phyloP scores from a whole-genome alignment of 2,329 filamentous ascomycete species.

The Colletotrichum tanaceti region DNA sequence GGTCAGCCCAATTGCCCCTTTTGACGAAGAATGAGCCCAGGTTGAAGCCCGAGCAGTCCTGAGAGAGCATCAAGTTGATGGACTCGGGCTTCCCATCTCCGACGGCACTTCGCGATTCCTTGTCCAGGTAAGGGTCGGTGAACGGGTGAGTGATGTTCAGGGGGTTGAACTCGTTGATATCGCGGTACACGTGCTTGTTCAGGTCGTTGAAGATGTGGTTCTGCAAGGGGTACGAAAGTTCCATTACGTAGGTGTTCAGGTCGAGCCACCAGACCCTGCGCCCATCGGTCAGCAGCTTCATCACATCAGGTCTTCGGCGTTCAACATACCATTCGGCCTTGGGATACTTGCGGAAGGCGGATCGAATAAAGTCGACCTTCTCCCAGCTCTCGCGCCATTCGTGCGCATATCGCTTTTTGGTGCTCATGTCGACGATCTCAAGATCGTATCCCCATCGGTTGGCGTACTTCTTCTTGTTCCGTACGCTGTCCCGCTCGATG shows the following conservation, averaged over 20 bases:
- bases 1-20: slow-evolving; percentile 88
- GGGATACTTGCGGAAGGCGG: slow-evolving; percentile 91
- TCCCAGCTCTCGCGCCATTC: slow-evolving; percentile 99
- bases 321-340: slow-evolving; percentile 88
- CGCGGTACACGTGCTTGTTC: slow-evolving; percentile 81
- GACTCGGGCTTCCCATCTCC: slow-evolving; percentile 84
- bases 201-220: slow-evolving; percentile 89
- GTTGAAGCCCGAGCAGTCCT: slow-evolving; percentile 97
- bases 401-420: slow-evolving; percentile 97
- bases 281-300: slow-evolving; percentile 8
- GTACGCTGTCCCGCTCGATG: slow-evolving; percentile 94
- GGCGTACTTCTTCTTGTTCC: slow-evolving; percentile 93
- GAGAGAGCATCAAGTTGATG: slow-evolving; percentile 87
- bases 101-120: slow-evolving; percentile 74
- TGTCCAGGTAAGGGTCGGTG: slow-evolving; percentile 79
- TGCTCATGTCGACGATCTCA: slow-evolving; percentile 98
- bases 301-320: background rate
- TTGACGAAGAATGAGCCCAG: slow-evolving; percentile 94
- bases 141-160: slow-evolving; percentile 91
- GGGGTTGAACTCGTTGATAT: slow-evolving; percentile 97
- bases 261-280: slow-evolving; percentile 98
- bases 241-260: slow-evolving; percentile 98
- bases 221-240: slow-evolving; percentile 90
- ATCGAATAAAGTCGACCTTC: slow-evolving; percentile 93
- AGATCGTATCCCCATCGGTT: slow-evolving; percentile 92